Evolutionary conservation across 371 early-diverging fungal species (phyloP).

Genomic region (Actinomortierella wolfii): DNA sequence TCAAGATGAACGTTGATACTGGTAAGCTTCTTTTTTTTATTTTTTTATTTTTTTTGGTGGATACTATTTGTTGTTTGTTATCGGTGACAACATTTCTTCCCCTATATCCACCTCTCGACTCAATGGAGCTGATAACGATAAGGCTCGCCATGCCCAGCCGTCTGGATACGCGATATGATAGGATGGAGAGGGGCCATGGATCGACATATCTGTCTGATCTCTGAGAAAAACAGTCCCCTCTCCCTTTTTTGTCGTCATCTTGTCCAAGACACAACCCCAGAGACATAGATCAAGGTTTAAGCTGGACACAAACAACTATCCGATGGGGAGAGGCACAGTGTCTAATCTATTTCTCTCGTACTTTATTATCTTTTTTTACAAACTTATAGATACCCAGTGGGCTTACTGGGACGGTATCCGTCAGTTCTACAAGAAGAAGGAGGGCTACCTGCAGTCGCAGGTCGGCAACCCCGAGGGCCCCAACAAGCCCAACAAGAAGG

Average conservation of each 20-base stretch:
- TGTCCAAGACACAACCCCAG: too few species aligned
- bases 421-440: slow-evolving; percentile 48
- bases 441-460: slow-evolving; percentile 79
- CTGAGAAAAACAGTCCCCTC: too few species aligned
- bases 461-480: slow-evolving; percentile 92
- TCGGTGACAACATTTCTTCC: neutral
- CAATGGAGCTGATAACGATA: too few species aligned
- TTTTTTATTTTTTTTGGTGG: neutral
- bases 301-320: too few species aligned
- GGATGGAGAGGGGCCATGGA: neutral
- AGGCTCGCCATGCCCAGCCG: too few species aligned
- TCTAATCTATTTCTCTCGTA: slow-evolving; percentile 3
- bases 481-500: slow-evolving; percentile 94
- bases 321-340: neutral
- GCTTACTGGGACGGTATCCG: slow-evolving; percentile 52
- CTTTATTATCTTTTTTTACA: slow-evolving; percentile 2
- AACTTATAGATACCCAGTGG: slow-evolving; percentile 49
- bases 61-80: neutral
- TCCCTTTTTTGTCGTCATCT: too few species aligned
- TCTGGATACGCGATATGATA: too few species aligned
- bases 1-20: slow-evolving; percentile 82
- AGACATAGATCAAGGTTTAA: too few species aligned
- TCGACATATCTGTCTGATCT: neutral
- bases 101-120: too few species aligned
- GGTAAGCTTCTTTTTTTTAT: neutral